Conservation (phyloP, 164 flowering plant species). For the Hamamelis virginiana region DNA sequence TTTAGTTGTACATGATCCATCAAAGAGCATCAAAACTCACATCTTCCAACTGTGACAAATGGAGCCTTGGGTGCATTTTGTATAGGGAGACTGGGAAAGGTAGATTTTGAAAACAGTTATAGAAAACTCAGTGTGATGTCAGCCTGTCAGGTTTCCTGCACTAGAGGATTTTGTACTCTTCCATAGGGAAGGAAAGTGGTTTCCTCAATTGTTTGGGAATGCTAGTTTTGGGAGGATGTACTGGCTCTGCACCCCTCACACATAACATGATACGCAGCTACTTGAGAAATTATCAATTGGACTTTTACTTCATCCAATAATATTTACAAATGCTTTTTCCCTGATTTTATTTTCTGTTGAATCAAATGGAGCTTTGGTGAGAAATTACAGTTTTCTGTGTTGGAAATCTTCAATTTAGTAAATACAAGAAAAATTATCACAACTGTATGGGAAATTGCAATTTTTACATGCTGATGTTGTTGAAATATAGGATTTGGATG, state of each 20-base stretch:
- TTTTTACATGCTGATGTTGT: background rate
- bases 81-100: background rate
- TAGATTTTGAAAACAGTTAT: background rate
- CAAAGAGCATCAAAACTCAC: too few species aligned
- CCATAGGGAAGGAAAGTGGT: background rate
- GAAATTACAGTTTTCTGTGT: background rate
- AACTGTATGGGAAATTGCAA: background rate
- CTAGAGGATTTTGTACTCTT: background rate
- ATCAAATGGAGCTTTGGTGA: background rate
- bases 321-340: background rate
- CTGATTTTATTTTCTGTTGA: conserved; percentile 4
- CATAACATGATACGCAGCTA: too few species aligned
- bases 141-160: too few species aligned
- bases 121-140: background rate
- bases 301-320: too few species aligned
- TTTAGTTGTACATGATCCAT: too few species aligned
- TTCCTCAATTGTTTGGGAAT: background rate
- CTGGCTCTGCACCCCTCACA: too few species aligned
- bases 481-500: conserved; percentile 85
- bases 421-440: background rate
- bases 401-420: background rate
- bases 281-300: too few species aligned
- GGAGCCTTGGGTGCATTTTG: background rate
- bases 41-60: background rate
- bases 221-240: too few species aligned